Conservation (phyloP, 108 stramenopile species). For the Aurantiochytrium sp. region DNA sequence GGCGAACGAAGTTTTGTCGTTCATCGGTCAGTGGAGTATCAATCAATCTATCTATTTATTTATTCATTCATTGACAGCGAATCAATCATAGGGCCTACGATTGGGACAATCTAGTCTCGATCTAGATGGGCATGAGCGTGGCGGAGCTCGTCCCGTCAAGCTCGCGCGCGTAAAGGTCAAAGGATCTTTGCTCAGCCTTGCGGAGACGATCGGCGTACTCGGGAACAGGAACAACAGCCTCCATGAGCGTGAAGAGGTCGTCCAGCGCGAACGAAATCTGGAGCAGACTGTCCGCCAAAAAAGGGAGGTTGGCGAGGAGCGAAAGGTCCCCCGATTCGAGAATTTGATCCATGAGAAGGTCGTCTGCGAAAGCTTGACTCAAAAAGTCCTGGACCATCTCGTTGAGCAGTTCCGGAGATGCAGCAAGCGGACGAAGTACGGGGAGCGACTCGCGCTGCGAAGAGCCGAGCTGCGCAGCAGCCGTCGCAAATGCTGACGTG, state of each 20-base stretch:
- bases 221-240: neutral
- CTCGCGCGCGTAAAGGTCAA: neutral
- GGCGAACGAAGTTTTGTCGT: no score
- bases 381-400: neutral
- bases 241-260: neutral
- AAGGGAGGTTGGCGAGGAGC: neutral
- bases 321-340: neutral
- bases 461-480: neutral
- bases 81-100: no score
- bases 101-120: no score
- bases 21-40: no score
- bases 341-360: neutral
- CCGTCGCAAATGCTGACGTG: neutral
- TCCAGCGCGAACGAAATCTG: neutral
- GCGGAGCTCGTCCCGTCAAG: no score
- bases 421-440: neutral
- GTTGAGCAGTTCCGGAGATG: neutral
- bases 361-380: neutral
- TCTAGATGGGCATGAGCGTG: no score
- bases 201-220: neutral
- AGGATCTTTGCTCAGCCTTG: neutral
- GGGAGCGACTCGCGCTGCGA: neutral
- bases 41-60: no score
- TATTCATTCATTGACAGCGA: no score
- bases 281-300: neutral